Evolutionary conservation across 176 grass and related monocot species (phyloP).

Genomic region (Miscanthus lutarioriparius): DNA sequence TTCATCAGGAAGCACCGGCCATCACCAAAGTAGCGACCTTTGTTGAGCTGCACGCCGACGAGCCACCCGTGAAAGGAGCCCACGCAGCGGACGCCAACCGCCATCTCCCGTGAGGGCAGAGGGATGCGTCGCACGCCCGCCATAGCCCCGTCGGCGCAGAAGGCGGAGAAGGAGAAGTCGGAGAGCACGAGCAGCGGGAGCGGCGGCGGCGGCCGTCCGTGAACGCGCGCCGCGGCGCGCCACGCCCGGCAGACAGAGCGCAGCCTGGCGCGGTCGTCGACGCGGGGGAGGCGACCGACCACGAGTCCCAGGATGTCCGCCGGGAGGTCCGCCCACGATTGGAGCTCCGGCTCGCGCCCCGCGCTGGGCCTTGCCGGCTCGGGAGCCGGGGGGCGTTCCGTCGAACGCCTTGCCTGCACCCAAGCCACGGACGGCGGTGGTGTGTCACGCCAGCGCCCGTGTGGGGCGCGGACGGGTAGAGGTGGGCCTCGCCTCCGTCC

Average conservation of each 20-base stretch:
- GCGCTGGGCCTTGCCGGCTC: not conserved
- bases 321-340: constrained; percentile 37
- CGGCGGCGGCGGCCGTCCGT: constrained; percentile 10
- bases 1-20: constrained; percentile 40
- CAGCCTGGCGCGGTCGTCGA: constrained; percentile 40
- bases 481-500: not conserved
- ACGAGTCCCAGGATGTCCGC: constrained; percentile 36
- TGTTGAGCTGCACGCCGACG: constrained; percentile 25
- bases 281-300: constrained; percentile 16
- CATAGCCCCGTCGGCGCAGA: not conserved
- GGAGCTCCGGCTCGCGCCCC: not conserved
- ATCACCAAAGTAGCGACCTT: constrained; percentile 35
- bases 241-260: constrained; percentile 39
- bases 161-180: constrained; percentile 23
- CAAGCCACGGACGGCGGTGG: not conserved
- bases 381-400: constrained; percentile 7
- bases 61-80: constrained; percentile 42
- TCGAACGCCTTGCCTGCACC: constrained; percentile 29
- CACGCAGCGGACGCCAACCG: constrained; percentile 29
- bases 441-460: not conserved
- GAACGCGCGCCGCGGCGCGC: constrained; percentile 23
- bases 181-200: constrained; percentile 38
- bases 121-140: not conserved
- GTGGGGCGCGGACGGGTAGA: not conserved
- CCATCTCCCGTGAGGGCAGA: not conserved